A percentile compares a stretch with the other conserved stretches of the same genome.
Conservation (phyloP, 2,329 filamentous ascomycete species). For the Botrytis galanthina region DNA sequence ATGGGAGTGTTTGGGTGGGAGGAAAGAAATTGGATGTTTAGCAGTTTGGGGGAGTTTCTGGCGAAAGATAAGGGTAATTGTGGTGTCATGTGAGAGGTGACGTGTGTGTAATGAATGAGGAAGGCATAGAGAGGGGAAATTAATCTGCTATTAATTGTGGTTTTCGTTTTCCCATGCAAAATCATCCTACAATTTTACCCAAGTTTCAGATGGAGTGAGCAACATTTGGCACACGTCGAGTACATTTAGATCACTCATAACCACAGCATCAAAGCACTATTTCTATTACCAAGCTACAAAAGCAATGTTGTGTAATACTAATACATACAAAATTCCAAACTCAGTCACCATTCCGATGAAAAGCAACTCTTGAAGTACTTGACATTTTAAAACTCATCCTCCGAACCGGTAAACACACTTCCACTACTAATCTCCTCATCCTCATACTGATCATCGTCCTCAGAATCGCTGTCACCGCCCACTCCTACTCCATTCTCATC, state of each 20-base stretch:
- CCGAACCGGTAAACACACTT: not conserved
- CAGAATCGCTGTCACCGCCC: not conserved
- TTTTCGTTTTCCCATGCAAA: not conserved
- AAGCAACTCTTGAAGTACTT: not conserved
- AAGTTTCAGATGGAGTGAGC: not conserved
- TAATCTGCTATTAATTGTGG: not conserved
- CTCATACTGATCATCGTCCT: not conserved
- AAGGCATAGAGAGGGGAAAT: no score
- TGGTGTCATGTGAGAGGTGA: not conserved
- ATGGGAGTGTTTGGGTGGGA: not conserved
- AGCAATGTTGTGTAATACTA: not conserved
- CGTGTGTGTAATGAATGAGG: not conserved
- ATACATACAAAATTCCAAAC: not conserved
- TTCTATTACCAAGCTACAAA: not conserved
- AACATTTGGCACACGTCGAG: not conserved
- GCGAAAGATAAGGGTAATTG: not conserved
- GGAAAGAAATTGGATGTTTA: not conserved
- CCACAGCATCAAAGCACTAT: not conserved
- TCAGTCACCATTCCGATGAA: not conserved
- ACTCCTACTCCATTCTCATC: not conserved
- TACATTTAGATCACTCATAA: not conserved
- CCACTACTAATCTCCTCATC: not conserved
- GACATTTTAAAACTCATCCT: not conserved
- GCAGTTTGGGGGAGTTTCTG: not conserved
- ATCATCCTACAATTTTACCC: not conserved